Percentiles rank a stretch among this genome's conserved stretches.
Evolutionary conservation across 331 rosid genomes (phyloP).

Genomic region (Phaseolus coccineus): DNA sequence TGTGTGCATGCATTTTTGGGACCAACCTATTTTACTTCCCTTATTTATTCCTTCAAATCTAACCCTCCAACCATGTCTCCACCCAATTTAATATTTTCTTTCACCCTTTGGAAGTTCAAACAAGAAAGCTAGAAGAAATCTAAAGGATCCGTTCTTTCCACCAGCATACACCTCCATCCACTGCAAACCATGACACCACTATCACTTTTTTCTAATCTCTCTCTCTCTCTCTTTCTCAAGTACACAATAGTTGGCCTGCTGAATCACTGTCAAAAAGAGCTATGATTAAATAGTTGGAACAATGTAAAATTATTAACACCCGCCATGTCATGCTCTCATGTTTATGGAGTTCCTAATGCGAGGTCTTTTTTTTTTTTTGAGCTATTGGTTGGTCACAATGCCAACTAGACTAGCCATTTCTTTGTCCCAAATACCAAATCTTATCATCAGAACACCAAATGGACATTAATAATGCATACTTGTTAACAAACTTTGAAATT

Average conservation of each 20-base stretch:
- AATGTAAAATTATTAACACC: slow-evolving; percentile 36
- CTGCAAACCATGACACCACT: slow-evolving; percentile 3
- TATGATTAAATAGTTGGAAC: slow-evolving; percentile 82
- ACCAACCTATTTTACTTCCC: slow-evolving; percentile 44
- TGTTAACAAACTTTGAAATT: no score
- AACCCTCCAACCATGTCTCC: slow-evolving; percentile 55
- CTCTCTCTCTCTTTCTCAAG: slow-evolving; percentile 19
- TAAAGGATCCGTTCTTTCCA: slow-evolving; percentile 34
- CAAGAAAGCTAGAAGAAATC: slow-evolving; percentile 29
- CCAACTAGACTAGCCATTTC: no score
- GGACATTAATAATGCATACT: no score
- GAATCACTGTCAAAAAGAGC: slow-evolving; percentile 55
- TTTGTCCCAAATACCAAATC: no score
- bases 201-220: slow-evolving; percentile 43
- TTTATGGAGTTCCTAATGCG: no score
- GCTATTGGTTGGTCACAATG: no score
- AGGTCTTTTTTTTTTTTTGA: no score
- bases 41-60: slow-evolving; percentile 64
- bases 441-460: no score
- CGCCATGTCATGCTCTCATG: no score
- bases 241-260: slow-evolving; percentile 57
- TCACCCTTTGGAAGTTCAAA: slow-evolving; percentile 50
- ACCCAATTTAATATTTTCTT: slow-evolving; percentile 54
- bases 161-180: neutral
- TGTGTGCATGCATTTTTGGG: slow-evolving; percentile 53